Evolutionary conservation across 352 stramenopile species (phyloP).

Genomic region (Globisporangium rhizosaccharum): DNA sequence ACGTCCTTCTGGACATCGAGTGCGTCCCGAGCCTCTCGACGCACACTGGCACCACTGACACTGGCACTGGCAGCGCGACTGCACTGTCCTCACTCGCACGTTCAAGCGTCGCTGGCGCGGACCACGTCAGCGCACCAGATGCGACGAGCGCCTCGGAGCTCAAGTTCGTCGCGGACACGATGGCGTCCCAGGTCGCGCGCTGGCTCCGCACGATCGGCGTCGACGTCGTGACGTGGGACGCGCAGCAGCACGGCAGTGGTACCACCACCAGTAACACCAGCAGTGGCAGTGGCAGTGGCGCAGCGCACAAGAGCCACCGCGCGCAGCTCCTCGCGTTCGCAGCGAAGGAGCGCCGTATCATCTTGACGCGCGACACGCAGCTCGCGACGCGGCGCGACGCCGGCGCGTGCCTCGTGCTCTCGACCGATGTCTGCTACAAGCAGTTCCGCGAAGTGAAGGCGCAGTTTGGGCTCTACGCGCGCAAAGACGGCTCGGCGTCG

Average conservation of each 20-base stretch:
- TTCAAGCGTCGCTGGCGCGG: not conserved
- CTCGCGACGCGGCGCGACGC: conserved; percentile 35
- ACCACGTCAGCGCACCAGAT: not conserved
- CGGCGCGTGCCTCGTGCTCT: conserved; percentile 50
- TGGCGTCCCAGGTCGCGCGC: conserved; percentile 65
- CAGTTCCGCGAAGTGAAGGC: conserved; percentile 56
- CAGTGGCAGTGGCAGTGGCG: too few relatives aligned
- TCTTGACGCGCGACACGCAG: conserved; percentile 44
- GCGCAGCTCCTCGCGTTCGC: conserved; percentile 27
- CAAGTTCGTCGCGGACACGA: conserved; percentile 73
- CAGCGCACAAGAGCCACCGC: conserved; percentile 35
- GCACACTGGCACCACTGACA: not conserved
- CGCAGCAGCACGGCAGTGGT: conserved; percentile 24
- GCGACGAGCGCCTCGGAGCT: conserved; percentile 18
- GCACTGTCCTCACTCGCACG: not conserved
- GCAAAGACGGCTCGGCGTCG: conserved; percentile 27
- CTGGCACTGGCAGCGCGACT: conserved; percentile 1
- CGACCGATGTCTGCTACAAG: conserved; percentile 39
- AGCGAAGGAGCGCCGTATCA: conserved; percentile 32
- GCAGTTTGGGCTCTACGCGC: conserved; percentile 40
- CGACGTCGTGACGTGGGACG: conserved; percentile 67
- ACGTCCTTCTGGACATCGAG: conserved; percentile 24
- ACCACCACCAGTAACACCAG: conserved; percentile 3
- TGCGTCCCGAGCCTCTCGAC: conserved; percentile 20
- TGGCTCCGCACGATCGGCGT: conserved; percentile 76